A percentile compares a stretch with the other conserved stretches of the same genome.
Evolutionary conservation across 805 yeast genomes (phyloP).

Genomic region (Clavispora santaluciae): DNA sequence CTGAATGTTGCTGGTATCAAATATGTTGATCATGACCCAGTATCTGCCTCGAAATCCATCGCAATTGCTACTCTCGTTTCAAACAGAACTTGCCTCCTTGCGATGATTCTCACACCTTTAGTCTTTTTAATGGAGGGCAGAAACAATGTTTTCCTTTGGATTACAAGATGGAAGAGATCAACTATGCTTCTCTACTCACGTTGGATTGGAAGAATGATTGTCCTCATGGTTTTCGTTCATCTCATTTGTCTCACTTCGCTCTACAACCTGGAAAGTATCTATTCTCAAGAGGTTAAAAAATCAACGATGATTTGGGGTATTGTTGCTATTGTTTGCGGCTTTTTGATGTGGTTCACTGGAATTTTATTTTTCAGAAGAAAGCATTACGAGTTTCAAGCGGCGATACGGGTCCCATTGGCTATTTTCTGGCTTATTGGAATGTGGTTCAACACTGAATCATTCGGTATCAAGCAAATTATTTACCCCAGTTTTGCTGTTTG

Average conservation of each 20-base stretch:
- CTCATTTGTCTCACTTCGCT: constrained; percentile 8
- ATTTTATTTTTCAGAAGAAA: constrained; percentile 11
- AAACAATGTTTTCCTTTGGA: constrained; percentile 16
- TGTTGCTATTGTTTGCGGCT: constrained; percentile 10
- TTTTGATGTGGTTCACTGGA: constrained; percentile 13
- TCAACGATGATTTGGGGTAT: constrained; percentile 12
- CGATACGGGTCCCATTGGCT: constrained; percentile 14
- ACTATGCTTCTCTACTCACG: constrained; percentile 14
- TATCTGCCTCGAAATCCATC: constrained; percentile 5
- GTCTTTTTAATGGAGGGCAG: constrained; percentile 15
- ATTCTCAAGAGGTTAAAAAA: constrained; percentile 3
- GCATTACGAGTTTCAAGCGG: constrained; percentile 14
- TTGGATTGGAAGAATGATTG: constrained; percentile 15
- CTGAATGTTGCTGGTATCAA: constrained; percentile 8
- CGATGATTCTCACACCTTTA: constrained; percentile 14
- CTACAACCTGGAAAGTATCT: constrained; percentile 1
- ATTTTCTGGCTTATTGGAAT: constrained; percentile 11
- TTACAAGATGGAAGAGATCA: constrained; percentile 17
- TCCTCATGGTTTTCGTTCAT: constrained; percentile 13
- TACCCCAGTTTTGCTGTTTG: constrained; percentile 61
- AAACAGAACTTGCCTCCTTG: constrained; percentile 14
- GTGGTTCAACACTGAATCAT: constrained; percentile 11
- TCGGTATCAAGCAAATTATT: constrained; percentile 9
- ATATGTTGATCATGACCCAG: constrained; percentile 6
- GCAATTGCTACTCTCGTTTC: constrained; percentile 5